These are phyloP conservation scores for Aspergillus campestris DNA, from an alignment of 495 filamentous ascomycete genomes.

Conservation along the genomic window DNA sequence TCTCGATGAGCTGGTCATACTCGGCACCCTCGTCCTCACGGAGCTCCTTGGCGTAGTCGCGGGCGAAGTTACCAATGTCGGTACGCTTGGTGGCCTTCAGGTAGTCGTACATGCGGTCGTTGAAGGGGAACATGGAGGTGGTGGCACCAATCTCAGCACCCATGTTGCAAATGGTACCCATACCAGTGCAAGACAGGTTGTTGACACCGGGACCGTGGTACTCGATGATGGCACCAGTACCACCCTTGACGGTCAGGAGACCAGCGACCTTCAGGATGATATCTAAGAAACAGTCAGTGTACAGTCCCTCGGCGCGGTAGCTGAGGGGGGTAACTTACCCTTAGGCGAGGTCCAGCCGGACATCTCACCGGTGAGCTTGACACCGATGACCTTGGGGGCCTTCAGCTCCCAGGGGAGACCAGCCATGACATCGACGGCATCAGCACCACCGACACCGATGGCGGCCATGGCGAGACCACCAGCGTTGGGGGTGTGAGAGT, in stretches of 20 bases:
- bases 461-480: slow-evolving; percentile 94
- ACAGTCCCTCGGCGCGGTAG: not conserved
- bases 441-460: slow-evolving; percentile 97
- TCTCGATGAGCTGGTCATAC: slow-evolving; percentile 93
- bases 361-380: slow-evolving; percentile 82
- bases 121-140: slow-evolving; percentile 98
- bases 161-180: slow-evolving; percentile 72
- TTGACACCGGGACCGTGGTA: slow-evolving; percentile 86
- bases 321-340: slow-evolving; percentile 16
- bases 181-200: slow-evolving; percentile 56
- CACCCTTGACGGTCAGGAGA: slow-evolving; percentile 95
- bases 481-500: slow-evolving; percentile 97
- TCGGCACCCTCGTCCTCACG: slow-evolving; percentile 86
- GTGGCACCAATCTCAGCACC: slow-evolving; percentile 93
- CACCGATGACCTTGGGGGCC: slow-evolving; percentile 94
- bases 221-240: slow-evolving; percentile 94
- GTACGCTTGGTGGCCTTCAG: slow-evolving; percentile 84
- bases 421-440: slow-evolving; percentile 98
- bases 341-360: slow-evolving; percentile 94
- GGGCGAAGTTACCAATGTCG: slow-evolving; percentile 83
- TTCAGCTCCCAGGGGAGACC: slow-evolving; percentile 97
- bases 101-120: slow-evolving; percentile 96
- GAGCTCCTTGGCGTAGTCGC: slow-evolving; percentile 76
- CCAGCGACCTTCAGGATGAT: slow-evolving; percentile 98
- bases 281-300: slow-evolving; percentile 40